Evolutionary conservation across 1,139 yeast genomes (phyloP), one percentile per base, ranked within the genome.

Genomic region (Debaryomyces udenii): DNA sequence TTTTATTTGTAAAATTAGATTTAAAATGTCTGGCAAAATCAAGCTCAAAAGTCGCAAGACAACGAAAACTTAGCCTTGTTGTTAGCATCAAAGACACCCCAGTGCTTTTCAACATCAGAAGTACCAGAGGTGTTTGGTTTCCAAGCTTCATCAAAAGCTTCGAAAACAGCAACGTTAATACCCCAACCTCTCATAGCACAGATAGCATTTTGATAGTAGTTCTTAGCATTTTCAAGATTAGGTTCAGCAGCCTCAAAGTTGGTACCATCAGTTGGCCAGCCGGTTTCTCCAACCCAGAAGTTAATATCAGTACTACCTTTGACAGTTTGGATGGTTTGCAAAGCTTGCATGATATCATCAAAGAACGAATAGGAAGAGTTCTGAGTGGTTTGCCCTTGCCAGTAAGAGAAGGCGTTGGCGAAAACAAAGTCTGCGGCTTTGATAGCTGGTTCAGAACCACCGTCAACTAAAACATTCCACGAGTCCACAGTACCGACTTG

Each of bases 261-360:
- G 50, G 89, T 81, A 65, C 99, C 99, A 9, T 76, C 82, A 34
- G 96, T 80, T 61, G 98, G 96, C 96, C 97, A 91, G 55, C 98
- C 99, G 52, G 98, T 93, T 76, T 93, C 98, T 63, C 98, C 98
- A 58, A 91, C 93, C 90, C 93, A 90, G 76, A 91, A 89, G 46
- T 80, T 76, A 55, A 90, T 77, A 66, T 88, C 90, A 46, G 91
- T 84, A 44, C 85, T 70, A 48, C 96, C 96, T 76, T 91, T 91
- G 52, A 80, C 68, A 53, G 89, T 72, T 75, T 90, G 96, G 59
- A 91, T 80, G 46, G 77, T 75, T 74, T 87, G 95, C 65, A 91
- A 74, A 50, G 96, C 96, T 76, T 90, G 96, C 96, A 88, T 88
- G 66, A 90, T 87, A 67, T 90, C 97, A 62, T 90, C 96, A 53